Conservation (phyloP, 2,329 filamentous ascomycete genomes). For the Hyphodiscus sp. region DNA sequence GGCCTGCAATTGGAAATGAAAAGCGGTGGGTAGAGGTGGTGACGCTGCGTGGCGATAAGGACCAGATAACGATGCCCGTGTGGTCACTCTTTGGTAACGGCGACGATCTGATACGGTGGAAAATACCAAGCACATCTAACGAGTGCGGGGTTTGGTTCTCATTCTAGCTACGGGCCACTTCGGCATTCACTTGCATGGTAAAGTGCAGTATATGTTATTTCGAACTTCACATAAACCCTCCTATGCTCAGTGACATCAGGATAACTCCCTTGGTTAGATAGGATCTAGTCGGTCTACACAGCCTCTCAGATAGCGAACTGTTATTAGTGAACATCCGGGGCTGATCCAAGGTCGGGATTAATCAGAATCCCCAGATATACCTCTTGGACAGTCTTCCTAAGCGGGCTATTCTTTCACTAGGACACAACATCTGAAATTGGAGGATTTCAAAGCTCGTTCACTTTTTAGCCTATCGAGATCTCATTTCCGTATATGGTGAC, state of each 20-base stretch:
- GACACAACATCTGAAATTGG: too few relatives aligned
- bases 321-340: too few relatives aligned
- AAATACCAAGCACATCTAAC: conserved; percentile 4
- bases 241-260: conserved; percentile 6
- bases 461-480: conserved; percentile 9
- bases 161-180: conserved; percentile 2
- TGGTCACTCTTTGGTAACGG: neutral
- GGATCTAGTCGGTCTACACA: neutral
- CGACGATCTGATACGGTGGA: conserved; percentile 1
- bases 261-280: neutral
- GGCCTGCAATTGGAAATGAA: neutral
- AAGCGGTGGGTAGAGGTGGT: neutral
- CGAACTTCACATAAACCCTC: conserved; percentile 7
- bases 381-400: too few relatives aligned
- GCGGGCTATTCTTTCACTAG: too few relatives aligned
- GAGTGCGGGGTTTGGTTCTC: conserved; percentile 1
- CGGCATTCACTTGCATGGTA: neutral
- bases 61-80: neutral
- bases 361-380: too few relatives aligned
- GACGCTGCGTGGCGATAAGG: neutral
- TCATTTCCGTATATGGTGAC: conserved; percentile 17
- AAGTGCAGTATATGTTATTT: neutral
- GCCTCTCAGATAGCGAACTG: neutral
- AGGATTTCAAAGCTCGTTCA: neutral
- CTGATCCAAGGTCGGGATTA: too few relatives aligned